Evolutionary conservation across 1,284 basidiomycete species (phyloP).

Genomic region (Dichomitus squalens): DNA sequence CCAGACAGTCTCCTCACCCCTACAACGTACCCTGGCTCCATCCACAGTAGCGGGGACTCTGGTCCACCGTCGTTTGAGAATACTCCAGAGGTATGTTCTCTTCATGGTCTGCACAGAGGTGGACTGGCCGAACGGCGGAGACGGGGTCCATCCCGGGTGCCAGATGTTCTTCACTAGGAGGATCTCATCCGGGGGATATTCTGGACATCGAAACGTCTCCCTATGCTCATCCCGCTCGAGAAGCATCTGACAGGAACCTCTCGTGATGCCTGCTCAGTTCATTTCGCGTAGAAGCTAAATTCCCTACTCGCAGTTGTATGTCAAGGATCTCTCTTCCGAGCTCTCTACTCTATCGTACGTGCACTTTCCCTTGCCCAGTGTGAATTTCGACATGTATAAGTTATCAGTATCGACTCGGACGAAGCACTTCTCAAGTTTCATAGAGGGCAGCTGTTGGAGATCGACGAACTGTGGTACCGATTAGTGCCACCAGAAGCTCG

Average conservation of each 20-base stretch:
- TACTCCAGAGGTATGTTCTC: slow-evolving; percentile 33
- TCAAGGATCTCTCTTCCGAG: slow-evolving; percentile 44
- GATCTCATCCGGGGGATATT: too few relatives aligned
- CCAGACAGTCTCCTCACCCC: slow-evolving; percentile 16
- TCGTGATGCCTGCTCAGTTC: not conserved
- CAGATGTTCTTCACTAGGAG: too few relatives aligned
- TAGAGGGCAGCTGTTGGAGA: slow-evolving; percentile 54
- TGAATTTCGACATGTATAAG: slow-evolving; percentile 18
- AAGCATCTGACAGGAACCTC: too few relatives aligned
- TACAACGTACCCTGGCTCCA: slow-evolving; percentile 13
- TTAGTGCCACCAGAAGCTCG: slow-evolving; percentile 69
- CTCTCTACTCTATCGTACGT: slow-evolving; percentile 60
- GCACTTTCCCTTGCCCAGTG: not conserved
- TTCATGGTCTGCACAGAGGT: not conserved
- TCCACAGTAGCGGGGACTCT: slow-evolving; percentile 25
- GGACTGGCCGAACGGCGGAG: too few relatives aligned
- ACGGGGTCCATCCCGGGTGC: too few relatives aligned
- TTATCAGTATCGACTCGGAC: slow-evolving; percentile 55
- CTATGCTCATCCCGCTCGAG: too few relatives aligned
- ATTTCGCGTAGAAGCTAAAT: not conserved
- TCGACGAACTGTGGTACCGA: slow-evolving; percentile 76
- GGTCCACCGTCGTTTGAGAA: slow-evolving; percentile 33
- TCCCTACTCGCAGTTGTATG: slow-evolving; percentile 25
- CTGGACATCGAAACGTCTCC: too few relatives aligned
- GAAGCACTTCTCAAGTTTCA: slow-evolving; percentile 69